phyloP scores from a whole-genome alignment of 805 yeast species.

The Yarrowia sp. region DNA sequence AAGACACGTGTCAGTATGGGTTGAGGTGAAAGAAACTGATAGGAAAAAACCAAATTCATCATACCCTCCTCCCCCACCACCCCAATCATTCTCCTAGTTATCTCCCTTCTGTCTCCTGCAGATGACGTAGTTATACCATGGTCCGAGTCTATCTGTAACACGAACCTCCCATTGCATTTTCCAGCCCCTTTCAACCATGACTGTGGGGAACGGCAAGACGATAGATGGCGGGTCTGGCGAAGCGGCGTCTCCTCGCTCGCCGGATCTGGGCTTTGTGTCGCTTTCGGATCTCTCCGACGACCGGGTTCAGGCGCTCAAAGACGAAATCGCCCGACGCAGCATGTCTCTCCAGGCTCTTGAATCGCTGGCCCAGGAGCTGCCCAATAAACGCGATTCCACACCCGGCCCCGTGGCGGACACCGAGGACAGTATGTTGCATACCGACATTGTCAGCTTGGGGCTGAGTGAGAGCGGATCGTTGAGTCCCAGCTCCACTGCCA shows the following conservation, averaged over 20 bases:
- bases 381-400: slow-evolving; percentile 11
- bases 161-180: not conserved
- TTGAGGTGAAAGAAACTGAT: no score
- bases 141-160: not conserved
- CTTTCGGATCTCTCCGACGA: slow-evolving; percentile 43
- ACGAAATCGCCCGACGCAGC: slow-evolving; percentile 46
- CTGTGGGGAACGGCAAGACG: slow-evolving; percentile 28
- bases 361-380: slow-evolving; percentile 43
- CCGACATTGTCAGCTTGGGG: slow-evolving; percentile 22
- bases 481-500: not conserved
- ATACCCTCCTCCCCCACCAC: no score
- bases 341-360: slow-evolving; percentile 49
- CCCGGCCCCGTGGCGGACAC: not conserved
- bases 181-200: not conserved
- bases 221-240: not conserved
- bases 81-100: no score
- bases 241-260: not conserved
- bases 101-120: no score
- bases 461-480: slow-evolving; percentile 2
- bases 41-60: no score
- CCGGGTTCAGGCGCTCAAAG: slow-evolving; percentile 44
- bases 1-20: no score
- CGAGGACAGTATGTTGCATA: slow-evolving; percentile 24
- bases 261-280: not conserved
- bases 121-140: not conserved